phyloP scores from a whole-genome alignment of 2,329 filamentous ascomycete genomes.

The Hymenoscyphus fructigenus region DNA sequence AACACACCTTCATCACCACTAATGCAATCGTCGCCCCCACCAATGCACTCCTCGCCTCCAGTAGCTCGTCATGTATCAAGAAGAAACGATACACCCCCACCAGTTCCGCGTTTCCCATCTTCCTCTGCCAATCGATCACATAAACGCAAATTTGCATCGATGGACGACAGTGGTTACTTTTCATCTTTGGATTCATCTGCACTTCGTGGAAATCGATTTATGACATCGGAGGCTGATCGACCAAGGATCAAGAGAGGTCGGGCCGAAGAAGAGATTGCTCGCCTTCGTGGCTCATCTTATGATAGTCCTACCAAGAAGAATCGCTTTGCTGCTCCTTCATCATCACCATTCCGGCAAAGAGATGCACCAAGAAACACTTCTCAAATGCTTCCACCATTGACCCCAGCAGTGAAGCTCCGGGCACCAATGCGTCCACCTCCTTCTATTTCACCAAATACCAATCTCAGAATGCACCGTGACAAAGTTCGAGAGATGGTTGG shows the following conservation, averaged over 20 bases:
- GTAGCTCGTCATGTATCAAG: conserved; percentile 57
- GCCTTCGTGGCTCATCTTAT: conserved; percentile 87
- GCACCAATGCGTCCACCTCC: conserved; percentile 55
- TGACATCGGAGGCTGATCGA: conserved; percentile 79
- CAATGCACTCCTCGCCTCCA: conserved; percentile 90
- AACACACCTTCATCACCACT: conserved; percentile 38
- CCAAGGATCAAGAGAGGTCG: conserved; percentile 82
- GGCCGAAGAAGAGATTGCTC: conserved; percentile 93
- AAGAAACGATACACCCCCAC: conserved; percentile 74
- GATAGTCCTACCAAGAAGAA: conserved; percentile 80
- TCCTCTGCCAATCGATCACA: conserved; percentile 63
- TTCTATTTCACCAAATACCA: conserved; percentile 90
- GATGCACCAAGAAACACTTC: conserved; percentile 45
- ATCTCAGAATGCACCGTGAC: conserved; percentile 82
- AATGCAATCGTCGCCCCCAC: conserved; percentile 69
- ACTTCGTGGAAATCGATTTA: conserved; percentile 67
- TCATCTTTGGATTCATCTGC: conserved; percentile 93
- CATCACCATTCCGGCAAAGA: conserved; percentile 62
- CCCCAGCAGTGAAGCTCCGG: conserved; percentile 81
- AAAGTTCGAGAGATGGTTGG: conserved; percentile 79
- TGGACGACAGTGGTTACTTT: conserved; percentile 95
- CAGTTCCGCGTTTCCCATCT: conserved; percentile 57
- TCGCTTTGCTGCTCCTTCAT: conserved; percentile 51
- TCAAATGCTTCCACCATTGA: conserved; percentile 73
- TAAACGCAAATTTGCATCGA: conserved; percentile 74